Evolutionary conservation across 805 yeast species (phyloP), one percentile per base, ranked within the genome.

Genomic region (Naumovozyma baii): DNA sequence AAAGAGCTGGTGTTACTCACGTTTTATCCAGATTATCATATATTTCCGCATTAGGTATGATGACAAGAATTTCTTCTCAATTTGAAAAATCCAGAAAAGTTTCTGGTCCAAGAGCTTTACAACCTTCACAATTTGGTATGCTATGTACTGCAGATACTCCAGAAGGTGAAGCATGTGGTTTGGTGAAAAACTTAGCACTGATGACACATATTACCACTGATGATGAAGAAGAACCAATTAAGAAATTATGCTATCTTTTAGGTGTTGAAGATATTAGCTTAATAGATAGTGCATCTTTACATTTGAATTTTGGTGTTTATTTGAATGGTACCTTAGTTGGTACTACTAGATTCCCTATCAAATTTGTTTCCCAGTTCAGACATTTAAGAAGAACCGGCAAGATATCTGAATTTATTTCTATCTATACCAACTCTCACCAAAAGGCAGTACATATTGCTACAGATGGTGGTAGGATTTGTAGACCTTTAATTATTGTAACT

Each of bases 201-300:
- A 92, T 92, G 98, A 92, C 98, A 9, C 98, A 92, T 63, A 92
- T 92, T 55, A 92, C 98, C 3, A 90, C 98, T 1, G 98, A 92
- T 63, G 96, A 86, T 52, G 98, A 92, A 61, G 96, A 90, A 54
- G 83, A 72, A 8, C 97, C 98, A 14, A 77, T 92, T 31, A 74
- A 72, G 46, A 74, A 74, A 40, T 67, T 88, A 26, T 86, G 96
- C 54, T 83, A 69, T 50, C 66, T 81, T 19, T 69, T 92, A 39
- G 98, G 98, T 46, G 92, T 88, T 46, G 98, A 92, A 63, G 83
- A 84, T 52, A 81, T 90, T 30, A 68, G 79, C 35, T 70, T 78
- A 32, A 72, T 86, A 8, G 96, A 90, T 52, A 85, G 94, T 39
- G 80, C 90, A 1, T 77, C 85, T 3, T 66, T 92, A 37, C 94